Evolutionary conservation across 179 eudicot species (phyloP).

Genomic region (Amaranthus tricolor): DNA sequence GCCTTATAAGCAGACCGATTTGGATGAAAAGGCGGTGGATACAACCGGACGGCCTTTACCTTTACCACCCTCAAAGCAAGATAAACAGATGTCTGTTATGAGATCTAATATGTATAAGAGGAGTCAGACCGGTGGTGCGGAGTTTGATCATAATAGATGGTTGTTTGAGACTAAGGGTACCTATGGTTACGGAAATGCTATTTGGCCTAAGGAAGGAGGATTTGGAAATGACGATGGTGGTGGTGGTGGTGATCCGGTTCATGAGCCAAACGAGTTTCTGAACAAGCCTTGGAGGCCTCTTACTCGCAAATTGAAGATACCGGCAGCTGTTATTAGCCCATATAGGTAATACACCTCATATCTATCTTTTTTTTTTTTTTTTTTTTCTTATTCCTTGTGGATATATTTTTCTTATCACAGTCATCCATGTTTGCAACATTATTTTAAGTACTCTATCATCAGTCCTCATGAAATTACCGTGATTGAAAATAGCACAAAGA

Average conservation of each 20-base stretch:
- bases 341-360: constrained; percentile 31
- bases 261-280: constrained; percentile 36
- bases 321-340: constrained; percentile 49
- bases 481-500: too few relatives aligned
- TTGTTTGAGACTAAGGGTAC: constrained; percentile 46
- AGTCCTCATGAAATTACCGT: too few relatives aligned
- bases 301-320: constrained; percentile 47
- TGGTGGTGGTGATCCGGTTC: constrained; percentile 23
- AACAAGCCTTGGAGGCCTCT: constrained; percentile 56
- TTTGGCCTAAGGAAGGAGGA: constrained; percentile 37
- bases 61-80: constrained; percentile 35
- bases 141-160: constrained; percentile 42
- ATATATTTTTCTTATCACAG: background rate
- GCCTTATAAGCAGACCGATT: constrained; percentile 32
- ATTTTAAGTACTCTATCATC: too few relatives aligned
- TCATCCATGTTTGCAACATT: constrained; percentile 4
- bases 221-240: constrained; percentile 29
- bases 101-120: constrained; percentile 36
- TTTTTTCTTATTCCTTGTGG: background rate
- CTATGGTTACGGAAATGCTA: constrained; percentile 47
- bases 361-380: background rate
- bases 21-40: constrained; percentile 46
- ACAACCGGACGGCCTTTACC: constrained; percentile 16
- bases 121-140: constrained; percentile 32
- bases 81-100: constrained; percentile 36